Evolutionary conservation across 2,329 filamentous ascomycete genomes (phyloP).

Genomic region (Endocalyx cinctus): DNA sequence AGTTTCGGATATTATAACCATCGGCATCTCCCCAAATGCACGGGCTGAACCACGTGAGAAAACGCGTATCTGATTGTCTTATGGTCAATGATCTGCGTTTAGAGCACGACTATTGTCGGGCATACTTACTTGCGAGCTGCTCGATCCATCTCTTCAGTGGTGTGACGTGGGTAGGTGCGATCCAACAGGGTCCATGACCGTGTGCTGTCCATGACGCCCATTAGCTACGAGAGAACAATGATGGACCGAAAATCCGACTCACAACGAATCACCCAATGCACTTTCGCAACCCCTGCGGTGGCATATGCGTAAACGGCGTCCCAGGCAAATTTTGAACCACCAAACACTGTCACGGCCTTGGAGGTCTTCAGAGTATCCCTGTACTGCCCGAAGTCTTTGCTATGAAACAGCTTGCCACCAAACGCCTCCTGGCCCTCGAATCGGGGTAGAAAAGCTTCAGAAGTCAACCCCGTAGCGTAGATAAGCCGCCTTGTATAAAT

Average conservation of each 20-base stretch:
- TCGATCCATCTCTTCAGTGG: constrained; percentile 47
- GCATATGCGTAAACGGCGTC: constrained; percentile 58
- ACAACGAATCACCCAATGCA: constrained; percentile 53
- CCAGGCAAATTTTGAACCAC: constrained; percentile 58
- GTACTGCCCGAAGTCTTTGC: constrained; percentile 41
- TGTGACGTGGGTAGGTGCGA: constrained; percentile 45
- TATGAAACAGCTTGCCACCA: constrained; percentile 51
- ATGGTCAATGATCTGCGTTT: too few species aligned
- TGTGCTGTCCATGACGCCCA: constrained; percentile 21
- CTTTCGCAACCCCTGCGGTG: constrained; percentile 44
- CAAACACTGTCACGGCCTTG: constrained; percentile 48
- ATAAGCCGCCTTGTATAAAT: constrained; percentile 46
- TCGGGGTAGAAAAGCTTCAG: constrained; percentile 48
- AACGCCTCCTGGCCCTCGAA: constrained; percentile 48
- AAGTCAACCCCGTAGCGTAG: constrained; percentile 58
- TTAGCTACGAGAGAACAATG: not conserved
- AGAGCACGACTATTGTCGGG: too few species aligned
- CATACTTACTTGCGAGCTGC: constrained; percentile 38
- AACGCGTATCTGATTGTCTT: constrained; percentile 55
- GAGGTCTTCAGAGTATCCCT: constrained; percentile 30
- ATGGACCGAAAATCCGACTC: too few species aligned
- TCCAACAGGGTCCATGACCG: constrained; percentile 52
- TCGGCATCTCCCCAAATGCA: constrained; percentile 67
- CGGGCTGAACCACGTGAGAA: constrained; percentile 70
- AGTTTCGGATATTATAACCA: constrained; percentile 51